Conservation (phyloP, 192 early-diverging fungal genomes). For the Gonapodya prolifera region DNA sequence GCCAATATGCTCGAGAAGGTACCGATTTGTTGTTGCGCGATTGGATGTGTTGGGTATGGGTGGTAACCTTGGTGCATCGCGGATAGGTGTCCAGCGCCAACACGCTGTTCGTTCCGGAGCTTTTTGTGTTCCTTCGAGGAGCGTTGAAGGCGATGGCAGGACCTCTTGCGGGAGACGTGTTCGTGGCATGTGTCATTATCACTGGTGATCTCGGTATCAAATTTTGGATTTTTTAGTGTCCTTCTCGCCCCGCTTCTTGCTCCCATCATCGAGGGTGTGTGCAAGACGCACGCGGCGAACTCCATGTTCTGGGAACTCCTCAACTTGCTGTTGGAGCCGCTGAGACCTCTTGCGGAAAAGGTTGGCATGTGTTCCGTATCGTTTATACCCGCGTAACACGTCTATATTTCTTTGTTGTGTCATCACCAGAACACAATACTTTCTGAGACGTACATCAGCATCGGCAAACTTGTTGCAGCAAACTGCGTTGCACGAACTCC, state of each 20-base stretch:
- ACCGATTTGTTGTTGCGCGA: neutral
- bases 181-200: no score
- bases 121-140: neutral
- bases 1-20: neutral
- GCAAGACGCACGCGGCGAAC: neutral
- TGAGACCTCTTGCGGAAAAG: neutral
- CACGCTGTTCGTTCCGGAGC: neutral
- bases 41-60: neutral
- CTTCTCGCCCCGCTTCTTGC: neutral
- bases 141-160: no score
- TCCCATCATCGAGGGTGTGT: neutral
- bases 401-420: no score
- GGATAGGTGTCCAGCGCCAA: neutral
- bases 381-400: neutral
- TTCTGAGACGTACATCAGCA: neutral
- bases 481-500: constrained; percentile 35
- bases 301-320: neutral
- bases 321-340: neutral
- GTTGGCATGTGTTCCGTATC: neutral
- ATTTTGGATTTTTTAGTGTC: no score
- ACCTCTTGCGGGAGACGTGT: no score
- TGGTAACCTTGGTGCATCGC: no score
- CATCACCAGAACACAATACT: neutral
- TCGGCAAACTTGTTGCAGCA: neutral
- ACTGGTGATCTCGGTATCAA: no score